Evolutionary conservation across 169 alveolate species (phyloP), one percentile per base, ranked within the genome.

Genomic region (Toxoplasma gondii): DNA sequence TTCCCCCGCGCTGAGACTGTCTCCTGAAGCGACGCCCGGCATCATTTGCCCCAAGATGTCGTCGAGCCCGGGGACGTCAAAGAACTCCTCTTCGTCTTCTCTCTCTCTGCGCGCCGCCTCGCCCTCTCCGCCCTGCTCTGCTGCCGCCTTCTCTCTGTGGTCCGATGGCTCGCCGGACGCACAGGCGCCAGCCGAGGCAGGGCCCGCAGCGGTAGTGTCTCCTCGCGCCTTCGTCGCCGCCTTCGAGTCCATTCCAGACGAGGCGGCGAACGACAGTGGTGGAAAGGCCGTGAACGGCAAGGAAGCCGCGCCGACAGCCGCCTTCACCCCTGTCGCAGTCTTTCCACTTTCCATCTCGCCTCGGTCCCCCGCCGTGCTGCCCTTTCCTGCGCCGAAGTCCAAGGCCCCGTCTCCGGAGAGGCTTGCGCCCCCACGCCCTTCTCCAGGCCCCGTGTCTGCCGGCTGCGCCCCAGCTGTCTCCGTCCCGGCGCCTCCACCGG

Each of bases 141-240:
- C 39, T 16, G 1, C 44, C 19, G 84, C 84, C 27, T 36, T 74
- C 49, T n/a, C 44, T 17, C 82, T 10, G 43, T n/a, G 45, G 41
- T 74, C 84, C 84, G 9, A 1, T 74, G n/a, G 22, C 44, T 31
- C 36, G 45, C 44, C 44, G 84, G n/a, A 58, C 70, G 70, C 70
- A 17, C n/a, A 16, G 16, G 70, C 70, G 24, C 70, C 70, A 17
- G 16, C 70, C 24, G 70, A 24, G 16, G 70, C 70, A 29, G 78
- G 88, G 54, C 86, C 88, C 38, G 94, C 74, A 41, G 91, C 78
- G 38, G 67, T 91, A 41, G 94, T 69, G 91, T 69, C 49, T 69
- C 41, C 94, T 45, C 53, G 82, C 81, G 34, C 44, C 83, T 87
- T 36, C 54, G 93, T 67, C 64, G 91, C 91, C 83, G 94, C 83